These are phyloP conservation scores for Plasmodium fragile DNA, from an alignment of 169 alveolate species.

Conservation along the genomic window DNA sequence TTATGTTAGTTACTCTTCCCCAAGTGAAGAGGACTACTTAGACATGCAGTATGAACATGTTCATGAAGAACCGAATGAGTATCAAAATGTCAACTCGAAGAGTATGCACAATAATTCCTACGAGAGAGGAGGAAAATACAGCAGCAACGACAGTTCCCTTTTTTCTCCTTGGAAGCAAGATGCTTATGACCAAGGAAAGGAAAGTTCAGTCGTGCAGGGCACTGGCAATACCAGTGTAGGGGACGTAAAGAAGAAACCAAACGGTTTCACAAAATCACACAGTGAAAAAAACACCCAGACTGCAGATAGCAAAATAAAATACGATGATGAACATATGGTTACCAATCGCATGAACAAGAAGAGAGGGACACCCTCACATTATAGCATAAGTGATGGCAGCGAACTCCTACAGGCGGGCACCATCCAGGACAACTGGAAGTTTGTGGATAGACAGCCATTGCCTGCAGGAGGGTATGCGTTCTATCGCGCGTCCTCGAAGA, in stretches of 20 bases:
- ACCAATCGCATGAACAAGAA: not conserved
- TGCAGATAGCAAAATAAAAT: not conserved
- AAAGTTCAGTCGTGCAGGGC: not conserved
- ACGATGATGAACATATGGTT: not conserved
- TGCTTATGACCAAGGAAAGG: not conserved
- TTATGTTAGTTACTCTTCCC: constrained; percentile 51
- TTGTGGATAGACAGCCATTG: not conserved
- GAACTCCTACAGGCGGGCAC: not conserved
- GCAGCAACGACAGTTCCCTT: not conserved
- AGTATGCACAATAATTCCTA: not conserved
- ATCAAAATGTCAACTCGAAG: not conserved
- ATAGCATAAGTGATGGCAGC: not conserved
- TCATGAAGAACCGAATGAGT: constrained; percentile 6
- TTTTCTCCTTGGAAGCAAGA: not conserved
- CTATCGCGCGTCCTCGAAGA: not conserved
- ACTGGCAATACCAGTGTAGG: not conserved
- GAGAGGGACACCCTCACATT: not conserved
- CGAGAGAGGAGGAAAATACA: not conserved
- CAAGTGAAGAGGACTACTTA: constrained; percentile 52
- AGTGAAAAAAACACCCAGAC: not conserved
- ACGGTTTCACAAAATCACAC: not conserved
- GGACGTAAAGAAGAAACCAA: not conserved
- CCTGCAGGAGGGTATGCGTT: not conserved
- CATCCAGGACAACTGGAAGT: not conserved
- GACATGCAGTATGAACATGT: constrained; percentile 47